These are phyloP conservation scores for Cocos nucifera DNA, from an alignment of 176 grass and related monocot genomes.

Conservation along the genomic window DNA sequence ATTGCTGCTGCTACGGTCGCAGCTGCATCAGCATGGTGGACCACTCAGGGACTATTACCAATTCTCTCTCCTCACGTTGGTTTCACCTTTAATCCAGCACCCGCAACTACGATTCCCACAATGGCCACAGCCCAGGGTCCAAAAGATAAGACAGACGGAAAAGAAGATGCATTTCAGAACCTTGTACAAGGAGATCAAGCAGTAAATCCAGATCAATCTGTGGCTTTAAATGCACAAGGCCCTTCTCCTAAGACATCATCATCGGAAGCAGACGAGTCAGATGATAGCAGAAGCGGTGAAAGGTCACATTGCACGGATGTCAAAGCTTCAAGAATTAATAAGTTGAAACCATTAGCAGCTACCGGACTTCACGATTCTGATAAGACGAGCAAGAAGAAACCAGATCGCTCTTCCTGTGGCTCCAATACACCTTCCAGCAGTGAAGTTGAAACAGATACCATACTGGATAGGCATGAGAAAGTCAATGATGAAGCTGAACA, in stretches of 20 bases:
- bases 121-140: neutral
- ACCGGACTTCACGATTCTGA: neutral
- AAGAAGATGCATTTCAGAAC: neutral
- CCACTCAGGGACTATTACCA: slow-evolving; percentile 6
- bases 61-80: neutral
- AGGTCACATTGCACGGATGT: neutral
- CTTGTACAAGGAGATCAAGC: neutral
- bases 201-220: no score
- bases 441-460: neutral
- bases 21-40: slow-evolving; percentile 22
- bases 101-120: neutral
- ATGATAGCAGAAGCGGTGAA: neutral
- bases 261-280: neutral
- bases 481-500: neutral
- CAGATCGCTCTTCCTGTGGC: slow-evolving; percentile 6
- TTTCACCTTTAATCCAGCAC: neutral
- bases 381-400: neutral
- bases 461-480: neutral
- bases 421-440: slow-evolving; percentile 3
- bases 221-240: neutral
- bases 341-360: neutral
- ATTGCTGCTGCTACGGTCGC: slow-evolving; percentile 15
- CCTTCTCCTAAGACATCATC: neutral
- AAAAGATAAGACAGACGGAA: neutral
- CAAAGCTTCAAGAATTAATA: neutral